phyloP scores from a whole-genome alignment of 2,329 filamentous ascomycete genomes.

The Hypomyces rosellus region DNA sequence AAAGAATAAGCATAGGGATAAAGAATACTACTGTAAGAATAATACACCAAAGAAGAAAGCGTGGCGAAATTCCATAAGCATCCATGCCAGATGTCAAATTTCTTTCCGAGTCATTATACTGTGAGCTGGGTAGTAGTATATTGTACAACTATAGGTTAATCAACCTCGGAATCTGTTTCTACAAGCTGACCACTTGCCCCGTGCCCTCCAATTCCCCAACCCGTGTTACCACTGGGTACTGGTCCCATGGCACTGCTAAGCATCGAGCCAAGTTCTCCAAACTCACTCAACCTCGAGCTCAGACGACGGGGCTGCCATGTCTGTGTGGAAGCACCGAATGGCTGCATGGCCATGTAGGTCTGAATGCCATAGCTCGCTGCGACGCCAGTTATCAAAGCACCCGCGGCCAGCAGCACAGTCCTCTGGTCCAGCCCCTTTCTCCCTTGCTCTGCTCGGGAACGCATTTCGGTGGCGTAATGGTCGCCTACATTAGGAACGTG shows the following conservation, averaged over 20 bases:
- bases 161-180: conserved; percentile 31
- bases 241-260: conserved; percentile 30
- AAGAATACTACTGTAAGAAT: neutral
- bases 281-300: conserved; percentile 32
- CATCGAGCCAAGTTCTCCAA: conserved; percentile 43
- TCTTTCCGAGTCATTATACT: neutral
- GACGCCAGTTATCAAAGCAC: conserved; percentile 31
- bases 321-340: conserved; percentile 40
- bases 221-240: conserved; percentile 7
- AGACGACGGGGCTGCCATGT: conserved; percentile 32
- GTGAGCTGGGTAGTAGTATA: conserved; percentile 17
- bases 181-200: conserved; percentile 21
- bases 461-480: conserved; percentile 30
- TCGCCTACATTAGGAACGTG: conserved; percentile 31
- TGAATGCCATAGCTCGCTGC: conserved; percentile 34
- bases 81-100: neutral
- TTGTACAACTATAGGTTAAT: conserved; percentile 17
- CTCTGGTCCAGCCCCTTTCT: conserved; percentile 28
- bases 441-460: conserved; percentile 28
- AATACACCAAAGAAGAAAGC: neutral
- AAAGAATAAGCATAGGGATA: conserved; percentile 1
- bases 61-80: neutral
- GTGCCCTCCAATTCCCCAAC: neutral
- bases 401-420: conserved; percentile 25
- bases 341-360: conserved; percentile 35